Evolutionary conservation across 768 basidiomycete species (phyloP).

Genomic region (Neoboletus magnificus): DNA sequence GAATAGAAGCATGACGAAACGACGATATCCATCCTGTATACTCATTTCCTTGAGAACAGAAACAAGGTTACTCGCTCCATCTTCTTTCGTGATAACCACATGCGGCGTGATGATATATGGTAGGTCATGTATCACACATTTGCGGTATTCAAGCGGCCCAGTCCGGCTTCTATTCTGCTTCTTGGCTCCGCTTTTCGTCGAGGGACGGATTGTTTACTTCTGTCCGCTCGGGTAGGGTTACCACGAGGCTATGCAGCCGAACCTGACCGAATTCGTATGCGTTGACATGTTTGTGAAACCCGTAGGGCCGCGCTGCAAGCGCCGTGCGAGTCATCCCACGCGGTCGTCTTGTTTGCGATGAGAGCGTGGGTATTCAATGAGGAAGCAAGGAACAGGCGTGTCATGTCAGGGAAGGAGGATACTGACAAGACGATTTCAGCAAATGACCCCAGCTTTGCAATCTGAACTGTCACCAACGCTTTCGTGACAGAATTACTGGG

Average conservation of each 20-base stretch:
- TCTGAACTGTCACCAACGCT: neutral
- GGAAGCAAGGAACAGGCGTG: neutral
- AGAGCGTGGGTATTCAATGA: neutral
- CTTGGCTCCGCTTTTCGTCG: slow-evolving; percentile 12
- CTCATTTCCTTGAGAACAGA: neutral
- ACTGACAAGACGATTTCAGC: neutral
- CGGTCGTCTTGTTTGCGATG: neutral
- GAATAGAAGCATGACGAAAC: slow-evolving; percentile 1
- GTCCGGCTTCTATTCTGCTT: neutral
- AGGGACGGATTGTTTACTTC: slow-evolving; percentile 2
- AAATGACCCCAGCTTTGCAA: neutral
- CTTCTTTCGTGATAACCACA: neutral
- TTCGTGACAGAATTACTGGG: neutral
- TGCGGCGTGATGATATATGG: neutral
- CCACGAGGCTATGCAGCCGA: neutral
- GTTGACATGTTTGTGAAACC: neutral
- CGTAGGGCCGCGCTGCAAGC: neutral
- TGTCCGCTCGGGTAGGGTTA: neutral
- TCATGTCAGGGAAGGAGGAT: neutral
- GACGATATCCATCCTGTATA: neutral
- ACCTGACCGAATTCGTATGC: neutral
- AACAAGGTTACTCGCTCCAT: neutral
- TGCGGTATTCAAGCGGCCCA: slow-evolving; percentile 10
- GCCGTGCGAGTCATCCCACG: neutral
- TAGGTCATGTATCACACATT: neutral